phyloP scores from a whole-genome alignment of 139 green algal species.

The Asterochloris erici region DNA sequence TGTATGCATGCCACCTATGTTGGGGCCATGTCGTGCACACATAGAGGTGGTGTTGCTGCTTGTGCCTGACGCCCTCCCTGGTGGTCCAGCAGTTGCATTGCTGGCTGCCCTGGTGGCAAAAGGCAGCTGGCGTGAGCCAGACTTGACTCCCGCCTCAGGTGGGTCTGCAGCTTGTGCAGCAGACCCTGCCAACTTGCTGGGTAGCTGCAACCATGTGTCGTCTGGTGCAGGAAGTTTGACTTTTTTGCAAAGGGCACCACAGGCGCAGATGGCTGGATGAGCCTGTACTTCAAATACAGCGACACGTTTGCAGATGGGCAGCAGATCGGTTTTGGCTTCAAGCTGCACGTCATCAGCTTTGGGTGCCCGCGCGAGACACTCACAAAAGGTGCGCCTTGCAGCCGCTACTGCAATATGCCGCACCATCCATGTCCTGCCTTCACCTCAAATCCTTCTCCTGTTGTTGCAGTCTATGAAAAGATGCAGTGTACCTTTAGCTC shows the following conservation, averaged over 20 bases:
- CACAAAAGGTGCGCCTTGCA: slow-evolving; percentile 15
- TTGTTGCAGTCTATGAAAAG: slow-evolving; percentile 19
- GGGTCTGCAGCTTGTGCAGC: no score
- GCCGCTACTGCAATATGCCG: neutral
- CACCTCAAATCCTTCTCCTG: neutral
- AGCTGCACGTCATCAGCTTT: slow-evolving; percentile 17
- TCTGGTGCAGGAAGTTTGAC: slow-evolving; percentile 9
- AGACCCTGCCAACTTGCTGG: no score
- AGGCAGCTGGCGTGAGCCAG: no score
- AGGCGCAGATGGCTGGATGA: slow-evolving; percentile 16
- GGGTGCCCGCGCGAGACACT: slow-evolving; percentile 2
- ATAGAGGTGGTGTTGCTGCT: no score
- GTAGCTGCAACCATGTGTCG: no score
- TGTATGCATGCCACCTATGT: no score
- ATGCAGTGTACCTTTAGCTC: slow-evolving; percentile 13
- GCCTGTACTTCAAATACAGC: slow-evolving; percentile 11
- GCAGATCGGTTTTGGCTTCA: slow-evolving; percentile 19
- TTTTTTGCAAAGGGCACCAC: slow-evolving; percentile 12
- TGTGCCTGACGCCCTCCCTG: no score
- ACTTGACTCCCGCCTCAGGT: no score
- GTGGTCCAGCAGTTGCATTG: no score
- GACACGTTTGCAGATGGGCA: slow-evolving; percentile 10
- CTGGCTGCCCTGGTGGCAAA: no score
- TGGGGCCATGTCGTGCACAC: no score
- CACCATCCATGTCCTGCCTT: neutral